Conservation (phyloP, 352 stramenopile species). For the Phytophthora pluvialis region DNA sequence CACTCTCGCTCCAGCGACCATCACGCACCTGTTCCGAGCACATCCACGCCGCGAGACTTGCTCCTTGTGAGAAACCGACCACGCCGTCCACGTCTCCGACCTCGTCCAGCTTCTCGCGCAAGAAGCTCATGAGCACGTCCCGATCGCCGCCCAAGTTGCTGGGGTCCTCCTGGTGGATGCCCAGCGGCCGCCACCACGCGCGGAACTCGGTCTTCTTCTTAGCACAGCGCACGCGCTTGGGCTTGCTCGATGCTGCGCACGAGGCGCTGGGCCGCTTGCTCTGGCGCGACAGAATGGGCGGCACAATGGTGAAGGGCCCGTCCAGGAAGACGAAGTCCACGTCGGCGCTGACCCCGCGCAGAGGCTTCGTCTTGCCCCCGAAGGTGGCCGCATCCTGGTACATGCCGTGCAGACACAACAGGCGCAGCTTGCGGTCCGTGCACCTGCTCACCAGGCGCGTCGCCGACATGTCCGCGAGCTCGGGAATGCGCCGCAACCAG, state of each 20-base stretch:
- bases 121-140: constrained; percentile 58
- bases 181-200: constrained; percentile 74
- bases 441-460: constrained; percentile 19
- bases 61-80: constrained; percentile 86
- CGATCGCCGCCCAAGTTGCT: constrained; percentile 60
- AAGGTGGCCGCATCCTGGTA: constrained; percentile 84
- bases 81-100: constrained; percentile 76
- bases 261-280: constrained; percentile 31
- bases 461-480: constrained; percentile 22
- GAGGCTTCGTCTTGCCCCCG: constrained; percentile 66
- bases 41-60: constrained; percentile 81
- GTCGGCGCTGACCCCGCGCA: constrained; percentile 39
- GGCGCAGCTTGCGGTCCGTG: constrained; percentile 52
- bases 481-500: constrained; percentile 21
- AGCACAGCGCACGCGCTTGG: constrained; percentile 44
- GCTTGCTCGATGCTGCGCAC: constrained; percentile 10
- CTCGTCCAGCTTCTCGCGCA: constrained; percentile 62
- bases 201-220: constrained; percentile 75
- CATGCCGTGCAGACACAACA: constrained; percentile 88
- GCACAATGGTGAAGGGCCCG: constrained; percentile 74
- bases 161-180: constrained; percentile 54
- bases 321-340: constrained; percentile 81
- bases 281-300: constrained; percentile 66
- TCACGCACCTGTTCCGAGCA: constrained; percentile 63
- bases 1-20: too few relatives aligned